Evolutionary conservation across 129 eudicot species (phyloP).

Genomic region (Ambrosia artemisiifolia): DNA sequence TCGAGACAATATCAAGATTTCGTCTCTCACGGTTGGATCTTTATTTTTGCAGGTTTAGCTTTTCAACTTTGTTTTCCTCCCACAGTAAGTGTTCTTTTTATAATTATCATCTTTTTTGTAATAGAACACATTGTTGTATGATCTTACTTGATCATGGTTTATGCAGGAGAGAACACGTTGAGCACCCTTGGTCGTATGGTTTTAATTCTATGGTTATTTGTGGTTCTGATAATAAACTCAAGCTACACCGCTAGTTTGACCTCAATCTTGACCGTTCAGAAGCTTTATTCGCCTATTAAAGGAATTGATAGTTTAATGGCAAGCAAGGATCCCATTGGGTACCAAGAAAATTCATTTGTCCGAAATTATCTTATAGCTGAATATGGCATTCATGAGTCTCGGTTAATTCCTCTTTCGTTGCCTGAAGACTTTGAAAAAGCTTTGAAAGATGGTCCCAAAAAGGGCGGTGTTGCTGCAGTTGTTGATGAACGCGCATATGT

Average conservation of each 20-base stretch:
- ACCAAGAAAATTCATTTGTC: constrained; percentile 62
- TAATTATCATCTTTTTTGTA: not conserved
- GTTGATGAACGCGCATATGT: constrained; percentile 72
- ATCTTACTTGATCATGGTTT: constrained; percentile 16
- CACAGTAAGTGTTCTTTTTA: constrained; percentile 53
- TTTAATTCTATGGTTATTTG: constrained; percentile 64
- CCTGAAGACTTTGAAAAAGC: constrained; percentile 60
- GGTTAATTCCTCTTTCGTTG: constrained; percentile 54
- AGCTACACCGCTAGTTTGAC: constrained; percentile 80
- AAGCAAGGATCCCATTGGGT: constrained; percentile 63
- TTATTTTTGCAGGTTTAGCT: constrained; percentile 74
- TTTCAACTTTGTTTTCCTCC: constrained; percentile 64
- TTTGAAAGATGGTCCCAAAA: constrained; percentile 47
- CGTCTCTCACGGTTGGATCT: not conserved
- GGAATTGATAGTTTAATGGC: constrained; percentile 60
- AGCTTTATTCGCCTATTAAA: constrained; percentile 59
- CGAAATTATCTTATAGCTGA: constrained; percentile 48
- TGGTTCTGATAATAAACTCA: constrained; percentile 73
- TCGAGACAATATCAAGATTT: not conserved
- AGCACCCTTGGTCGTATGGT: constrained; percentile 70
- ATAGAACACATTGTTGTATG: not conserved
- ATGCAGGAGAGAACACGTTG: constrained; percentile 64
- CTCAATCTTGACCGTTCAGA: constrained; percentile 70
- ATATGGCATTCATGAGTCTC: constrained; percentile 45
- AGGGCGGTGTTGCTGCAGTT: constrained; percentile 74